phyloP scores from a whole-genome alignment of 768 basidiomycete genomes.

The Suillus subalutaceus region DNA sequence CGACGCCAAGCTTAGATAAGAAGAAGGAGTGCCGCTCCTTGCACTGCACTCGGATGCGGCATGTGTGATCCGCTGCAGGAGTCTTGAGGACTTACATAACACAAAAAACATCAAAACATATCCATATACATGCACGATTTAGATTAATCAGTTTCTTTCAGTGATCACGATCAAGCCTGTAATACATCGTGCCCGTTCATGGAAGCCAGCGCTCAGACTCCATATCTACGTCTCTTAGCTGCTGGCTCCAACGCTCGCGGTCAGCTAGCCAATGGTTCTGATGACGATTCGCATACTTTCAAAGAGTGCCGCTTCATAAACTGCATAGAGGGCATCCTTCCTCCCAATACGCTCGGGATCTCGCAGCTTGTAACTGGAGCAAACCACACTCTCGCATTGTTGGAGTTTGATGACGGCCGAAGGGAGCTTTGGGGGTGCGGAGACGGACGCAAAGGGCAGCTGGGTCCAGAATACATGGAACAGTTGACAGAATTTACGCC shows the following conservation, averaged over 20 bases:
- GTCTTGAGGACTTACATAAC: too few species aligned
- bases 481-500: conserved; percentile 44
- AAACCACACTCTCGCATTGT: conserved; percentile 76
- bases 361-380: conserved; percentile 67
- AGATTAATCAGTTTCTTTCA: too few species aligned
- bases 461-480: conserved; percentile 49
- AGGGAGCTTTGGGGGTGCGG: conserved; percentile 75
- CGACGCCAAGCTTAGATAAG: not conserved
- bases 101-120: not conserved
- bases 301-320: conserved; percentile 38
- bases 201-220: not conserved
- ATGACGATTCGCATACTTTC: conserved; percentile 45
- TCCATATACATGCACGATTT: not conserved
- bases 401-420: conserved; percentile 38
- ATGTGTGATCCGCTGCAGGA: too few species aligned
- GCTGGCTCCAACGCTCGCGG: conserved; percentile 55
- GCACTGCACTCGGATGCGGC: too few species aligned
- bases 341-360: conserved; percentile 34
- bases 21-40: too few species aligned
- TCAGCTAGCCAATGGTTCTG: conserved; percentile 44
- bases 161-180: too few species aligned
- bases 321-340: conserved; percentile 25
- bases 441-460: conserved; percentile 70
- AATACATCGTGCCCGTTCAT: not conserved
- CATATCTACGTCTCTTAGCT: conserved; percentile 31